These are phyloP conservation scores for Ustilago tritici DNA, from an alignment of 1,284 basidiomycete genomes.

Conservation along the genomic window DNA sequence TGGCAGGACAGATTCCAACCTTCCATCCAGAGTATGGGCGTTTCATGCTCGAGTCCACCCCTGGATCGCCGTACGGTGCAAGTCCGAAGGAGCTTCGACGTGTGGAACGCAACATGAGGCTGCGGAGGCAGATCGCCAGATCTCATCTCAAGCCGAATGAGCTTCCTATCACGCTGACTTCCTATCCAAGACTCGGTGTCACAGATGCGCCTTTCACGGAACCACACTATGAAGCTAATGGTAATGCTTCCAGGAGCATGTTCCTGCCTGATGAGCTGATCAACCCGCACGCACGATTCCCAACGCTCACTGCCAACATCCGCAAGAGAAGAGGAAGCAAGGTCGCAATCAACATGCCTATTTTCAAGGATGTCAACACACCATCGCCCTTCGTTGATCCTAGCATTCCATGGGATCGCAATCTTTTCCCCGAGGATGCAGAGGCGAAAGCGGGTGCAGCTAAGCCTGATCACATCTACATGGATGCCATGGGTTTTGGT, in stretches of 20 bases:
- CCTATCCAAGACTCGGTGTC: constrained; percentile 92
- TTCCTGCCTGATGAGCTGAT: constrained; percentile 96
- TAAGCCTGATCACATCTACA: constrained; percentile 89
- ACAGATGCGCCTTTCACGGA: constrained; percentile 85
- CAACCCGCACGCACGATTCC: constrained; percentile 96
- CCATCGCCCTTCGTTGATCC: constrained; percentile 90
- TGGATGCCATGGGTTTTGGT: constrained; percentile 99
- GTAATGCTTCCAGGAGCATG: constrained; percentile 86
- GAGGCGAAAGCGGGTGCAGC: constrained; percentile 89
- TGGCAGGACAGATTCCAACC: constrained; percentile 79
- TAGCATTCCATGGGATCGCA: constrained; percentile 85
- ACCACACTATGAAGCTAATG: constrained; percentile 82
- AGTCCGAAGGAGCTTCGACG: constrained; percentile 84
- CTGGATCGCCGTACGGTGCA: constrained; percentile 91
- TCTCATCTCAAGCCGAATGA: constrained; percentile 86
- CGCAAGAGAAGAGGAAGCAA: constrained; percentile 88
- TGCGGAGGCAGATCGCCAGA: constrained; percentile 84
- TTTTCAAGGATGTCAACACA: constrained; percentile 89
- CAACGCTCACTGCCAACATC: constrained; percentile 97
- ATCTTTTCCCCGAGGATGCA: constrained; percentile 82
- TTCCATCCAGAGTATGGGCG: constrained; percentile 99
- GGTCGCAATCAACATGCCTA: constrained; percentile 93
- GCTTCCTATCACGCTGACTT: constrained; percentile 90
- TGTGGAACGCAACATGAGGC: constrained; percentile 92
- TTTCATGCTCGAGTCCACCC: constrained; percentile 98